Evolutionary conservation across 805 yeast genomes (phyloP).

Genomic region (Phaffomyces antillensis): DNA sequence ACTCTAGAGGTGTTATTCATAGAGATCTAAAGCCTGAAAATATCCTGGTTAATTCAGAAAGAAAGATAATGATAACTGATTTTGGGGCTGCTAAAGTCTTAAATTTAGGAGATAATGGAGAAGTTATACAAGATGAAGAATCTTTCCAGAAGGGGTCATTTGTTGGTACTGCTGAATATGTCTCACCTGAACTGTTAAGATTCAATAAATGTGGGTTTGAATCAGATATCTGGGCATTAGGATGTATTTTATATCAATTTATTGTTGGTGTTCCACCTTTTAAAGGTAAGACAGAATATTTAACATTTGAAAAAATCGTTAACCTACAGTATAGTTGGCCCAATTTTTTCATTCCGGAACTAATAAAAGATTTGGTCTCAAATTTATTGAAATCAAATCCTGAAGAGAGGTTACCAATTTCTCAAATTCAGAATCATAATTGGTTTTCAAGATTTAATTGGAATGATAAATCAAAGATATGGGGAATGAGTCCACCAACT

Average conservation of each 20-base stretch:
- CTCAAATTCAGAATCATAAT: constrained; percentile 53
- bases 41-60: constrained; percentile 74
- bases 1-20: constrained; percentile 83
- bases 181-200: constrained; percentile 68
- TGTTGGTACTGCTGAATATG: constrained; percentile 49
- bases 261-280: constrained; percentile 87
- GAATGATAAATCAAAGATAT: constrained; percentile 53
- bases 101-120: constrained; percentile 27
- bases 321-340: constrained; percentile 68
- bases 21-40: constrained; percentile 95
- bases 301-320: constrained; percentile 80
- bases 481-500: constrained; percentile 65
- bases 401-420: constrained; percentile 49
- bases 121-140: constrained; percentile 26
- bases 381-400: constrained; percentile 70
- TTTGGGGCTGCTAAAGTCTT: constrained; percentile 94
- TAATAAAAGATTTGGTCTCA: constrained; percentile 58
- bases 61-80: constrained; percentile 88
- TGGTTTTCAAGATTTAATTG: constrained; percentile 71
- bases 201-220: constrained; percentile 74
- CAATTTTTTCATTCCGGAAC: constrained; percentile 51
- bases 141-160: constrained; percentile 47
- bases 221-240: constrained; percentile 98
- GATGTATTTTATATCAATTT: constrained; percentile 92
- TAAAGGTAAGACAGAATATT: constrained; percentile 74